Percentiles rank a stretch among this genome's conserved stretches.
These are phyloP conservation scores for Eucommia ulmoides DNA, from an alignment of 257 asterid species.

Conservation along the genomic window DNA sequence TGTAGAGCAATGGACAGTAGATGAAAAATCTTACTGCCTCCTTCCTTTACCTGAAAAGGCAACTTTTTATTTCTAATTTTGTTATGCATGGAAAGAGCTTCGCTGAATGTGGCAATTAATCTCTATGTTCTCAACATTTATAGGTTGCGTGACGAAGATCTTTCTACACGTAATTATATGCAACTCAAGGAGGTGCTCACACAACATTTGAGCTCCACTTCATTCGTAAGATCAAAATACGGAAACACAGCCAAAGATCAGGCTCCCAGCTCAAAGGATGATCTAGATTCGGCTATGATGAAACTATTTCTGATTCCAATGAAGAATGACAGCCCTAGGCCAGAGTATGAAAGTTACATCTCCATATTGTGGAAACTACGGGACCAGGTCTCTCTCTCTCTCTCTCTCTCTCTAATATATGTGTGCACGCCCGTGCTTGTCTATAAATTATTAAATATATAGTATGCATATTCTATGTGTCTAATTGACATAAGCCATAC, in stretches of 20 bases:
- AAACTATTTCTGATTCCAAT: constrained; percentile 65
- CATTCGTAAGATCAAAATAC: constrained; percentile 36
- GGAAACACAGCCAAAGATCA: constrained; percentile 28
- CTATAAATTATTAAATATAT: too few relatives aligned
- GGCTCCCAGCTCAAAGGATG: constrained; percentile 14
- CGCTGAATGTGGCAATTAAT: constrained; percentile 1
- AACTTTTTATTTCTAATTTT: not conserved
- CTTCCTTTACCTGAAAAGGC: not conserved
- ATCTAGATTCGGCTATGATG: constrained; percentile 18
- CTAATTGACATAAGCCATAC: too few relatives aligned
- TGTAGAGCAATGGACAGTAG: too few relatives aligned
- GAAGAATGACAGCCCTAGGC: constrained; percentile 35
- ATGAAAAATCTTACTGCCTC: too few relatives aligned
- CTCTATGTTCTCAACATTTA: constrained; percentile 4
- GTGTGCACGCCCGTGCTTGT: too few relatives aligned
- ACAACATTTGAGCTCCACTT: constrained; percentile 37
- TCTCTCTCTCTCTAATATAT: constrained; percentile 7
- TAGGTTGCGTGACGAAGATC: constrained; percentile 54
- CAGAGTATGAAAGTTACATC: constrained; percentile 44
- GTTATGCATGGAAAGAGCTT: not conserved
- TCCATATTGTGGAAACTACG: constrained; percentile 57
- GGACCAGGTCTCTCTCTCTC: constrained; percentile 55
- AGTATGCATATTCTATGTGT: too few relatives aligned
- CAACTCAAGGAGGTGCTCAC: constrained; percentile 47
- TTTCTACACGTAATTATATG: constrained; percentile 23